Base-by-base conservation (phyloP, 2,329 filamentous ascomycete genomes). In the Diaporthe longicolla region DNA sequence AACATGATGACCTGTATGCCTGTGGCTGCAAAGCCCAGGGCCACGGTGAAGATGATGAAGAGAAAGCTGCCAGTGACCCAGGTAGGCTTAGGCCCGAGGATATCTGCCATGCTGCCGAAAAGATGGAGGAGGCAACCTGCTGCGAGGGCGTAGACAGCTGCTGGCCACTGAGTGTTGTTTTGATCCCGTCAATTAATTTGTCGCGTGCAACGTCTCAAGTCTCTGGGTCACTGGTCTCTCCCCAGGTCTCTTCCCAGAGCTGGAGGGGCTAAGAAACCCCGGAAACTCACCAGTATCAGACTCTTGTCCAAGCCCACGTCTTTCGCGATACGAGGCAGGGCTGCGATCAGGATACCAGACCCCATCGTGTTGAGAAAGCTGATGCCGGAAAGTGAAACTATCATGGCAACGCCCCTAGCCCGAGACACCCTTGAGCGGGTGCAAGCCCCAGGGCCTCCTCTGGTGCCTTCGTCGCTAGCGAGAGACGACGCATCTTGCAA, bases 1-100 rank as follows among this genome's bases (percentile, higher is more conserved):
- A 84, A 83, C 19, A 82, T 71, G 11, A 85, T 84, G 57, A 85
- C 74, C 70, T 85, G 83, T 0, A 80, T 76, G 1, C 81, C 83
- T 0, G 81, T 82, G n/a, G 70, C 73, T 0, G 82, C 78, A 0
- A 85, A 73, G 0, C 82, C 83, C 15, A 83, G 77, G 5, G 78
- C 83, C 0, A 84, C 37, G 0, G 82, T 84, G 58, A 83, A 83
- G 0, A 77, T 75, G 0, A 79, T 78, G 35, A 80, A 82, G 1
- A 83, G 76, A 35, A 80, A 79, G 59, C 81, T 81, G 0, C 83
- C 84, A 0, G 77, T 75, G 13, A 85, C 71, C 77, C 81, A 83
- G 69, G 84, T 79, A 17, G 74, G 74, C 43, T 82, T 81, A 35
- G 81, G 77, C 0, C 84, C 84, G 7, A 85, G 77, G 0, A 83